Conservation (phyloP, 208 protist species). For the Acanthamoeba castellanii region DNA sequence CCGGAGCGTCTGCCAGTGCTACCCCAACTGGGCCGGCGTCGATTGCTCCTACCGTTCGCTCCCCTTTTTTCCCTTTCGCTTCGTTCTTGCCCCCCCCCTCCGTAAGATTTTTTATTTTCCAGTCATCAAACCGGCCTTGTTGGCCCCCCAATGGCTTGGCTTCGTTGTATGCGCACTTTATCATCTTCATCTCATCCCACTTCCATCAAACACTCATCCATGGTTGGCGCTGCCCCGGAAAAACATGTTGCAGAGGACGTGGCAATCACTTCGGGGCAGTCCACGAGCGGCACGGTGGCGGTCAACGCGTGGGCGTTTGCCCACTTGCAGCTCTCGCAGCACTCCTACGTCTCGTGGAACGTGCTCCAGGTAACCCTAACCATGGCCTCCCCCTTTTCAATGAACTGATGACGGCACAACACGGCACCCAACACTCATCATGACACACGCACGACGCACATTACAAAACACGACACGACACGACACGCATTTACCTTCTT, state of each 20-base stretch:
- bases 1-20: neutral
- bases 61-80: neutral
- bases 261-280: neutral
- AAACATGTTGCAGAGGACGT: neutral
- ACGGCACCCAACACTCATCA: neutral
- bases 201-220: neutral
- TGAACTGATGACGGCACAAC: neutral
- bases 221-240: too few relatives aligned
- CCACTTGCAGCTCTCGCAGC: neutral
- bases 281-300: neutral
- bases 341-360: neutral
- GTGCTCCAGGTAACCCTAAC: neutral
- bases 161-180: neutral
- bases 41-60: slow-evolving; percentile 1
- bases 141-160: too few relatives aligned
- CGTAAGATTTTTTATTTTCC: too few relatives aligned
- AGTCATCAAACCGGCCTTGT: too few relatives aligned
- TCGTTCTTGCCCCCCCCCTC: neutral
- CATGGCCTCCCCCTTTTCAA: neutral
- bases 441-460: neutral
- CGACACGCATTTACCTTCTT: too few relatives aligned
- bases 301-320: neutral
- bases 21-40: neutral
- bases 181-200: too few relatives aligned
- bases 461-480: too few relatives aligned